Conservation (phyloP, 1,284 basidiomycete species). For the Gomphus sp. region DNA sequence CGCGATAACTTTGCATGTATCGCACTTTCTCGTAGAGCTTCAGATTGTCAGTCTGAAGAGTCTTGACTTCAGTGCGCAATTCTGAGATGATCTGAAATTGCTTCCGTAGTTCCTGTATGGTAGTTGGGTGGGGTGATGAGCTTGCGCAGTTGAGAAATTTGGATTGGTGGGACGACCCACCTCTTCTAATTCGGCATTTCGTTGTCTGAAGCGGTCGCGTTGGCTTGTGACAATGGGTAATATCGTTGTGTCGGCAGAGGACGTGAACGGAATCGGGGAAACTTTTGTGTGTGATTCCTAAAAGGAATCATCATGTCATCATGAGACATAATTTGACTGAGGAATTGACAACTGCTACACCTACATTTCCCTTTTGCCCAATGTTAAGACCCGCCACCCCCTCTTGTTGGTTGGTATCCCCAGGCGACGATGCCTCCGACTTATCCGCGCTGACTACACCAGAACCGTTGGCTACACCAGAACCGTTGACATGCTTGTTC, state of each 20-base stretch:
- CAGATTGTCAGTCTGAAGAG: slow-evolving; percentile 84
- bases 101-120: slow-evolving; percentile 75
- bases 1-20: slow-evolving; percentile 91
- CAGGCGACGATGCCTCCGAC: slow-evolving; percentile 14
- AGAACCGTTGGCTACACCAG: slow-evolving; percentile 15
- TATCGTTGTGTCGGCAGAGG: slow-evolving; percentile 82
- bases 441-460: slow-evolving; percentile 6
- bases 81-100: slow-evolving; percentile 93
- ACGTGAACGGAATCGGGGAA: slow-evolving; percentile 59
- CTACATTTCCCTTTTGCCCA: slow-evolving; percentile 42
- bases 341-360: slow-evolving; percentile 13
- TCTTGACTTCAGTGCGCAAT: slow-evolving; percentile 80
- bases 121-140: background rate
- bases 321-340: background rate
- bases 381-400: slow-evolving; percentile 67
- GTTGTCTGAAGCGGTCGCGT: slow-evolving; percentile 88
- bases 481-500: slow-evolving; percentile 41
- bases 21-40: slow-evolving; percentile 96
- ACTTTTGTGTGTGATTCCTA: slow-evolving; percentile 38
- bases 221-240: slow-evolving; percentile 95
- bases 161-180: slow-evolving; percentile 27
- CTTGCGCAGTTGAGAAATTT: background rate
- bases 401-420: slow-evolving; percentile 23
- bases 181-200: slow-evolving; percentile 95
- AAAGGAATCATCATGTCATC: background rate